Percentiles rank a stretch among this genome's conserved stretches.
Conservation (phyloP, 306 rosid species). For the Adenanthera pavonina region DNA sequence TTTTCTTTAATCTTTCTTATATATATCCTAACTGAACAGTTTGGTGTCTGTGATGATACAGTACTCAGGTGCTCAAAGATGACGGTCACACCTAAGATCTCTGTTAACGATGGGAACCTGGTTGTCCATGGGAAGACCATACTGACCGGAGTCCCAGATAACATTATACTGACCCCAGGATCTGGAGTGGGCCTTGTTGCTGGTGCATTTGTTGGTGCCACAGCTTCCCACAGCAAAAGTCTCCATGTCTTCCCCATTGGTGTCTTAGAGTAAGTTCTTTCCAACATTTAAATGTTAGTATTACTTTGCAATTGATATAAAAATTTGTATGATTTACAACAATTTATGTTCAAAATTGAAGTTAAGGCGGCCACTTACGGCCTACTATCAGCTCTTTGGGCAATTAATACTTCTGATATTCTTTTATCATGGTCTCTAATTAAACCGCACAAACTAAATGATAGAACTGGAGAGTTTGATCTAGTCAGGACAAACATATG, state of each 20-base stretch:
- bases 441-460: neutral
- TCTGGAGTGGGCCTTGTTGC: conserved; percentile 67
- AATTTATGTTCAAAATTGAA: neutral
- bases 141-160: conserved; percentile 80
- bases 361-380: neutral
- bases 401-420: neutral
- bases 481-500: neutral
- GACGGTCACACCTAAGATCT: conserved; percentile 80
- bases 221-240: conserved; percentile 69
- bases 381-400: neutral
- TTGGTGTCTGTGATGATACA: conserved; percentile 24
- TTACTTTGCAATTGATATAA: neutral
- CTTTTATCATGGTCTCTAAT: neutral
- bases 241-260: conserved; percentile 91
- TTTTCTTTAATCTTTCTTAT: neutral
- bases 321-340: neutral
- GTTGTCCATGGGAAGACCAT: conserved; percentile 92
- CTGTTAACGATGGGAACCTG: conserved; percentile 70
- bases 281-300: neutral
- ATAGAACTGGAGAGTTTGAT: conserved; percentile 4
- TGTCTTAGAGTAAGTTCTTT: conserved; percentile 70
- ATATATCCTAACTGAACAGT: neutral
- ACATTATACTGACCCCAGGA: conserved; percentile 74
- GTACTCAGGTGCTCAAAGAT: conserved; percentile 56
- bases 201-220: conserved; percentile 89